These are phyloP conservation scores for Ophiocordyceps unilateralis DNA, from an alignment of 2,329 filamentous ascomycete genomes.

Conservation along the genomic window DNA sequence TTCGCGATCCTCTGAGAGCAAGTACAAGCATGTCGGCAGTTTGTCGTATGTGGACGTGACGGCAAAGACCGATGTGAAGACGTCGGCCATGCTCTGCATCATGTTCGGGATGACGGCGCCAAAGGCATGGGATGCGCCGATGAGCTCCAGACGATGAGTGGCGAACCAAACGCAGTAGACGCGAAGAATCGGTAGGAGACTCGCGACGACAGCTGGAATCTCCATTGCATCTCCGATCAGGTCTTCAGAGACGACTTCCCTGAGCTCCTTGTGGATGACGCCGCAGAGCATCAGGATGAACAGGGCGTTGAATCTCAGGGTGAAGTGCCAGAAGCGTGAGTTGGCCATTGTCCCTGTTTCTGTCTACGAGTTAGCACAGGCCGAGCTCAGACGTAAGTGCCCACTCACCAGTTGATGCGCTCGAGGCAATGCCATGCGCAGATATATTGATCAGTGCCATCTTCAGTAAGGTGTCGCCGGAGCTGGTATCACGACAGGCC, in stretches of 20 bases:
- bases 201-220: constrained; percentile 20
- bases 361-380: constrained; percentile 8
- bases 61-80: constrained; percentile 28
- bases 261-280: constrained; percentile 52
- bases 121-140: constrained; percentile 26
- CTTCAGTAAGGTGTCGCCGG: constrained; percentile 52
- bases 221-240: constrained; percentile 7
- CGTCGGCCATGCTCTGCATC: constrained; percentile 26
- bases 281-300: constrained; percentile 59
- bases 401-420: constrained; percentile 16
- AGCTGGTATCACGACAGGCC: constrained; percentile 50
- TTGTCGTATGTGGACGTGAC: constrained; percentile 23
- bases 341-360: constrained; percentile 27
- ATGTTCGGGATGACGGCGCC: constrained; percentile 27
- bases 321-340: constrained; percentile 40
- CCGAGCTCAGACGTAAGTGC: background rate
- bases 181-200: constrained; percentile 33
- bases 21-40: constrained; percentile 25
- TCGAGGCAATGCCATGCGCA: constrained; percentile 52
- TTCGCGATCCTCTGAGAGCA: constrained; percentile 33
- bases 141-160: constrained; percentile 25
- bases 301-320: constrained; percentile 61
- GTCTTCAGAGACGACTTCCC: constrained; percentile 6
- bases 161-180: constrained; percentile 37
- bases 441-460: constrained; percentile 76